Evolutionary conservation across 1,139 yeast species (phyloP), one percentile per base, ranked within the genome.

Genomic region (Yamadazyma buinensis): DNA sequence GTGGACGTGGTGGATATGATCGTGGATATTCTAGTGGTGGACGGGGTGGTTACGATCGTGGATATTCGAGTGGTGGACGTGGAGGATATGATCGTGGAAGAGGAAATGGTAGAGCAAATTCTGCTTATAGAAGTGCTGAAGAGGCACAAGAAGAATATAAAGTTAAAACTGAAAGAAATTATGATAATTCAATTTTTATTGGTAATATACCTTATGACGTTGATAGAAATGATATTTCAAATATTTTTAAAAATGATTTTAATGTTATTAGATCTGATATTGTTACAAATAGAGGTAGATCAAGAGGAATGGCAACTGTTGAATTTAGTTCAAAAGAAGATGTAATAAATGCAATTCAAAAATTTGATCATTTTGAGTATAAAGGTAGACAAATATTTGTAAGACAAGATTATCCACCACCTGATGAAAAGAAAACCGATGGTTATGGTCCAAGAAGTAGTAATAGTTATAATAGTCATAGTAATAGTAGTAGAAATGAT

Each of bases 291-390:
- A 75, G 83, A 47, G 95, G 95, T 37, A 85, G 86, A 51, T 83
- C 90, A 58, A 70, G 94, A 64, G 90, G 98, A 44, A 84, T 82
- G 92, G 94, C 90, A 33, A 86, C 96, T 14, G 97, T 92, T 26
- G 97, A 92, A 58, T 92, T 84, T 52, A 67, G 79, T 11, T 67
- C 69, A 34, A 67, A 72, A 37, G 81, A 75, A 15, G 86, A 80
- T 39, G 97, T 90, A 3, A 74, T 72, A 36, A 71, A 66, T 25
- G 97, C 97, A 17, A 87, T 92, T 46, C 65, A 68, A 35, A 72
- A 77, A 47, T 81, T 74, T 51, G 84, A 86, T 59, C 84, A 84
- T 52, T 69, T 76, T 23, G 72, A 68, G 33, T 75, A 83, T 46
- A 66, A 71, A 54, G 95, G 92, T 12, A 80, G 98, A 55, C 82